Base-by-base conservation (phyloP, 176 grass and related monocot species). In the Carex myosuroides region DNA sequence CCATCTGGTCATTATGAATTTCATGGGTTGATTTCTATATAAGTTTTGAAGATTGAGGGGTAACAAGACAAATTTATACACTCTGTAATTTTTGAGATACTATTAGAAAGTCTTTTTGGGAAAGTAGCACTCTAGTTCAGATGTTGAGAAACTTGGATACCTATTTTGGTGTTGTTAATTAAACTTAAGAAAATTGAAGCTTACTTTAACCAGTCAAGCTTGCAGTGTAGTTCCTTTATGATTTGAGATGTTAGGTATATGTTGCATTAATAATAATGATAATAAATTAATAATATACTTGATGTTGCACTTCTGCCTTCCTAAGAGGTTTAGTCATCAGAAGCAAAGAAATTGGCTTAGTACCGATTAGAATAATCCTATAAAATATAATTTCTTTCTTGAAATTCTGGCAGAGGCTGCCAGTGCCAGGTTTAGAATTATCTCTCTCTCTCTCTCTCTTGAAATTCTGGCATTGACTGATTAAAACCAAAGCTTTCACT, bases 1-100 rank as follows among this genome's bases (percentile, higher is more conserved):
- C 24, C 95, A 98, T 82, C 71, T 98, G 37, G 93, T 98, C 83
- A 93, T 98, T 87, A 98, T 93, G 89, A 93, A 93, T 57, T 95
- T 93, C 85, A 86, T 98, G 8, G 96, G 96, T 70, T 98, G 85
- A 91, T 67, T 67, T 50, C 62, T 64, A 37, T 20, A 26, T 52
- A 52, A 66, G 16, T 52, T 66, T 32, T 11, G 6, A 13, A 82
- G 42, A 64, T 65, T 60, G 8, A 22, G n/a, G 48, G 20, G 18
- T 48, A 26, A 30, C 46, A 11, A 50, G 12, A 50, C 46, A 50
- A 50, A 46, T 55, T 76, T 26, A 46, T 76, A 76, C 46, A 16
- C 72, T 17, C 6, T 54, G 12, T 18, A 46, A 71, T 54, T 76
- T 60, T 52, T 14, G 22, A 54, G 21, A 55, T 55, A 55, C 55